These are phyloP conservation scores for Populus nigra DNA, from an alignment of 345 rosid genomes.

Conservation along the genomic window DNA sequence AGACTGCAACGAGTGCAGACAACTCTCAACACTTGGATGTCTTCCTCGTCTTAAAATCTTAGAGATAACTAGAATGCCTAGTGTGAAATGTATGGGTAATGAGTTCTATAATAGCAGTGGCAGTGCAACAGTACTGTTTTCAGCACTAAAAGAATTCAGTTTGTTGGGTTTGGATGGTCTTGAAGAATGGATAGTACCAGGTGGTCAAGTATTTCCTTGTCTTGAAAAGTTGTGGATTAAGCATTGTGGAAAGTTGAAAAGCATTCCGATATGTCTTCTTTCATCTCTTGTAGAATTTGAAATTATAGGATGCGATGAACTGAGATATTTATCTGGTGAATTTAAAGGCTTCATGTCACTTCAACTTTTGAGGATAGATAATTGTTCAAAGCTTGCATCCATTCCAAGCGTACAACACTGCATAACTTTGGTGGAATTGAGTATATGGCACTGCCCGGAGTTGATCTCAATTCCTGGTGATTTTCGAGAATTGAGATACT, in stretches of 20 bases:
- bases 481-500: no score
- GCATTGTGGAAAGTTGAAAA: constrained; percentile 4
- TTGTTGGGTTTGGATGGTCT: constrained; percentile 2
- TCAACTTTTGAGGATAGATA: neutral
- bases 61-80: neutral
- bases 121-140: neutral
- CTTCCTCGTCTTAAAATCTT: constrained; percentile 3
- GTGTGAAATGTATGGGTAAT: neutral
- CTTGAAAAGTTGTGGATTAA: constrained; percentile 4
- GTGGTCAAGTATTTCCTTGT: constrained; percentile 12
- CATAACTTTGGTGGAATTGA: neutral
- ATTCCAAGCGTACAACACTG: neutral
- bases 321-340: neutral
- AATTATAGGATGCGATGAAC: neutral
- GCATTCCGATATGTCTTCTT: constrained; percentile 8
- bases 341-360: constrained; percentile 1
- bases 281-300: neutral
- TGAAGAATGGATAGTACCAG: constrained; percentile 9
- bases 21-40: constrained; percentile 2
- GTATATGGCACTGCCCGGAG: fast-evolving
- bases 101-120: constrained; percentile 5
- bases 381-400: neutral
- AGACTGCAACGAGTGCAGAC: neutral
- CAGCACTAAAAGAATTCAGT: constrained; percentile 9
- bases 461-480: no score